phyloP scores from a whole-genome alignment of 352 stramenopile genomes.

The Phytopythium ostracodes region DNA sequence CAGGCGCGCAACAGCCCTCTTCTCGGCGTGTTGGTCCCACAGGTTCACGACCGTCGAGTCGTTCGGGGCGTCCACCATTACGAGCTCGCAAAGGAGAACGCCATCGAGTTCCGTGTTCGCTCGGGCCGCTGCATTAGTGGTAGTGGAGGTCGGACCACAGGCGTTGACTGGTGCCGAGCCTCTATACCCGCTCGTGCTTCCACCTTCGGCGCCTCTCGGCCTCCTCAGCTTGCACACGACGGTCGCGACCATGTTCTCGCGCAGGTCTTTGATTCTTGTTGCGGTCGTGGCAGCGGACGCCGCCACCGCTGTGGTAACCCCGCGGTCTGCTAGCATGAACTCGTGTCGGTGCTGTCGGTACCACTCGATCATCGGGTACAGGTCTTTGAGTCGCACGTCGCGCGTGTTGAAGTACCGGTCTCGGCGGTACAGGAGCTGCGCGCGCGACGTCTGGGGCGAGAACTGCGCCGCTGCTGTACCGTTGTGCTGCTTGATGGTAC shows the following conservation, averaged over 20 bases:
- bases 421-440: conserved; percentile 55
- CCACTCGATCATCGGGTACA: conserved; percentile 70
- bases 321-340: conserved; percentile 19
- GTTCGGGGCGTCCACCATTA: conserved; percentile 33
- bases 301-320: not conserved
- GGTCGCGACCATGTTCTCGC: conserved; percentile 54
- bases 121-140: not conserved
- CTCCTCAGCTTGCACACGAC: conserved; percentile 34
- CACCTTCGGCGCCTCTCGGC: not conserved
- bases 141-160: not conserved
- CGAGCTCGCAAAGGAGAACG: conserved; percentile 39
- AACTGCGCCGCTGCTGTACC: conserved; percentile 59
- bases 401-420: conserved; percentile 55
- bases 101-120: conserved; percentile 27
- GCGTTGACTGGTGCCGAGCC: not conserved
- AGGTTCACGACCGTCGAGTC: conserved; percentile 52
- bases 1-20: conserved; percentile 33
- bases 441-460: conserved; percentile 27
- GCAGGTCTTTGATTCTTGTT: conserved; percentile 35
- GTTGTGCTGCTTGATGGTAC: conserved; percentile 34
- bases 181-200: not conserved
- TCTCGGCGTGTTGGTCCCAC: conserved; percentile 63
- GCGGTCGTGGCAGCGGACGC: conserved; percentile 5
- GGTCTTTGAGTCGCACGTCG: conserved; percentile 39
- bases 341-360: conserved; percentile 52